Conservation (phyloP, 345 rosid species). For the Sonneratia alba region DNA sequence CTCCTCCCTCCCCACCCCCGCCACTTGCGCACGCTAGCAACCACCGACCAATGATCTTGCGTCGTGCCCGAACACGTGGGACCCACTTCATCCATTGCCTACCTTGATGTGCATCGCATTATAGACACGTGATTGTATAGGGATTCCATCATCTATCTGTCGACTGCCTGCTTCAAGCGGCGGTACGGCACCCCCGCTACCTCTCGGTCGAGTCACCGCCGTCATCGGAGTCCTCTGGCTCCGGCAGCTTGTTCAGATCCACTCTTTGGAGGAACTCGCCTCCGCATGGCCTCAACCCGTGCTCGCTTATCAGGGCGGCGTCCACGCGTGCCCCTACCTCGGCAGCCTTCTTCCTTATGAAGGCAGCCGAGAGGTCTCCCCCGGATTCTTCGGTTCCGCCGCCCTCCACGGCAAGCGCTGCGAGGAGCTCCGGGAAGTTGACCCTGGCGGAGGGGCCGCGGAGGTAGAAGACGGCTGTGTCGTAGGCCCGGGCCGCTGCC, state of each 20-base stretch:
- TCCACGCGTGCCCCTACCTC: constrained; percentile 96
- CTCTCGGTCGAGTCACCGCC: constrained; percentile 8
- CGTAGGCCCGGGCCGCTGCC: constrained; percentile 96
- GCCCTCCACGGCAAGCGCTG: constrained; percentile 45
- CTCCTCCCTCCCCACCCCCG: not conserved
- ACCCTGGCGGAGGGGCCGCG: constrained; percentile 93
- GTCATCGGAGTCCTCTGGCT: constrained; percentile 70
- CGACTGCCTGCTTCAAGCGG: no score
- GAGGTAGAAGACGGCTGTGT: constrained; percentile 85
- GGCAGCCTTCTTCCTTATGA: constrained; percentile 71
- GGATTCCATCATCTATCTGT: no score
- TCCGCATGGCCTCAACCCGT: constrained; percentile 16
- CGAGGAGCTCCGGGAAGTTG: constrained; percentile 72
- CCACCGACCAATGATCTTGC: no score
- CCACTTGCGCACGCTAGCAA: not conserved
- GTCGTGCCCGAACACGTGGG: no score
- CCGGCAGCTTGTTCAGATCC: constrained; percentile 89
- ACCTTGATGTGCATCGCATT: no score
- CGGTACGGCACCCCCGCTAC: not conserved
- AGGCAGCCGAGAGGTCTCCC: constrained; percentile 75
- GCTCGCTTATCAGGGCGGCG: constrained; percentile 25
- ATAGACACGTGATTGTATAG: no score
- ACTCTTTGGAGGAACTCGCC: constrained; percentile 41
- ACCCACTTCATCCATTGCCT: no score
- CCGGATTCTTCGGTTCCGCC: constrained; percentile 13